Conservation (phyloP, 225 moss, liverwort and hornwort genomes). For the Physcomitrellopsis africana region DNA sequence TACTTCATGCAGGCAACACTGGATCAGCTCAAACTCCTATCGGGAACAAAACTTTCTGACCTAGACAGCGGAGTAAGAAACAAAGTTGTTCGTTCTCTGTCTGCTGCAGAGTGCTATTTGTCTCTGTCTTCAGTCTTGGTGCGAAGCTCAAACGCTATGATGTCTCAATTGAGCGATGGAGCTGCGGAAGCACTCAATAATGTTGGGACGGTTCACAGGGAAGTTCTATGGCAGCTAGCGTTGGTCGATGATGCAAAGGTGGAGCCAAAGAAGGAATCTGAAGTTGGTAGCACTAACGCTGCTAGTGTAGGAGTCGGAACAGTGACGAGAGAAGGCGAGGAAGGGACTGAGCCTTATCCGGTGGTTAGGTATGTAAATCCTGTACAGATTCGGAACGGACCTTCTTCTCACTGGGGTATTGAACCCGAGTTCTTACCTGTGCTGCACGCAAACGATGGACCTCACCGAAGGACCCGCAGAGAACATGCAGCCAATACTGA, state of each 20-base stretch:
- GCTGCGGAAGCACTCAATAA: slow-evolving; percentile 68
- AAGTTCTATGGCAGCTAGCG: slow-evolving; percentile 87
- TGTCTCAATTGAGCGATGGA: slow-evolving; percentile 83
- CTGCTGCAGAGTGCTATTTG: slow-evolving; percentile 90
- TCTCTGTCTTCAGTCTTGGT: slow-evolving; percentile 88
- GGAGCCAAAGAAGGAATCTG: slow-evolving; percentile 80
- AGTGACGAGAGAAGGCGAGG: slow-evolving; percentile 83
- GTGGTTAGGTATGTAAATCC: slow-evolving; percentile 90
- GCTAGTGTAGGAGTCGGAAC: slow-evolving; percentile 70
- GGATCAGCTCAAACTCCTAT: slow-evolving; percentile 57
- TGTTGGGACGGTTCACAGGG: slow-evolving; percentile 83
- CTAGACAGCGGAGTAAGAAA: slow-evolving; percentile 58
- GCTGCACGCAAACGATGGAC: slow-evolving; percentile 76
- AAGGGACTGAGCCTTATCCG: slow-evolving; percentile 76
- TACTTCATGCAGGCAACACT: slow-evolving; percentile 53
- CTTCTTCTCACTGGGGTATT: slow-evolving; percentile 88
- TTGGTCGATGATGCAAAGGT: slow-evolving; percentile 85
- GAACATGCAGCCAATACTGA: slow-evolving; percentile 78
- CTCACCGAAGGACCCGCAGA: slow-evolving; percentile 82
- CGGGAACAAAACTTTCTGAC: slow-evolving; percentile 74
- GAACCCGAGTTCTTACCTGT: slow-evolving; percentile 91
- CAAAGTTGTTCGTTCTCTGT: slow-evolving; percentile 75
- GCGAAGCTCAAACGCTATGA: slow-evolving; percentile 85
- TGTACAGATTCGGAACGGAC: slow-evolving; percentile 80
- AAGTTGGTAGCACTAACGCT: slow-evolving; percentile 37